A percentile compares a stretch with the other conserved stretches of the same genome.
These are phyloP conservation scores for Aspergillus asperescens DNA, from an alignment of 495 filamentous ascomycete genomes.

Conservation along the genomic window DNA sequence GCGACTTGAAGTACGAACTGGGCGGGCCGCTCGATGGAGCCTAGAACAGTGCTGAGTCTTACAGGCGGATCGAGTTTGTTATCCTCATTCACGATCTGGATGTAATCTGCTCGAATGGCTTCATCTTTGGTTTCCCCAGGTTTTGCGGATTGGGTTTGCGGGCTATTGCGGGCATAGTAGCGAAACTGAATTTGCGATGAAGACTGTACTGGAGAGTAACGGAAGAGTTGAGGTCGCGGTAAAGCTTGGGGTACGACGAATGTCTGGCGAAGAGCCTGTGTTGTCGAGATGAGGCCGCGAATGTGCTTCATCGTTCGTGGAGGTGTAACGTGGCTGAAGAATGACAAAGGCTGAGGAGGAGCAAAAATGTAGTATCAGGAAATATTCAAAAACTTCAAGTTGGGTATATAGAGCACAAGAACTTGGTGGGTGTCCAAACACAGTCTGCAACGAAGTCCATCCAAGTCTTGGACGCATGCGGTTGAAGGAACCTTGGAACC, in stretches of 20 bases:
- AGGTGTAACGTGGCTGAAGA: not conserved
- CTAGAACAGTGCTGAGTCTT: slow-evolving; percentile 40
- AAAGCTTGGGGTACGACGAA: slow-evolving; percentile 27
- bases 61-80: slow-evolving; percentile 44
- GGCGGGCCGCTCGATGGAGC: slow-evolving; percentile 40
- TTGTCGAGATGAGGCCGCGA: slow-evolving; percentile 34
- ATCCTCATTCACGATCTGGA: slow-evolving; percentile 52
- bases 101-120: slow-evolving; percentile 46
- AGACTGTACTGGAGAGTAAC: slow-evolving; percentile 6
- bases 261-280: slow-evolving; percentile 35
- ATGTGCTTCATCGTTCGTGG: slow-evolving; percentile 33
- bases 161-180: slow-evolving; percentile 7
- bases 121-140: slow-evolving; percentile 37
- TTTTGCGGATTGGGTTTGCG: slow-evolving; percentile 10
- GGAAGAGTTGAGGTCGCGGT: slow-evolving; percentile 17
- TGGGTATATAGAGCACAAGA: too few relatives aligned
- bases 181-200: slow-evolving; percentile 14
- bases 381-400: too few relatives aligned
- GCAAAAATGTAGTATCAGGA: too few relatives aligned
- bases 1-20: slow-evolving; percentile 57
- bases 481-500: not conserved
- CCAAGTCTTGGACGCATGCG: slow-evolving; percentile 4
- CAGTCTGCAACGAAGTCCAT: too few relatives aligned
- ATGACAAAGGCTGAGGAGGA: not conserved
- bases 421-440: too few relatives aligned